Base-by-base conservation (phyloP, 1,139 yeast genomes). In the Saccharomyces pastorianus region DNA sequence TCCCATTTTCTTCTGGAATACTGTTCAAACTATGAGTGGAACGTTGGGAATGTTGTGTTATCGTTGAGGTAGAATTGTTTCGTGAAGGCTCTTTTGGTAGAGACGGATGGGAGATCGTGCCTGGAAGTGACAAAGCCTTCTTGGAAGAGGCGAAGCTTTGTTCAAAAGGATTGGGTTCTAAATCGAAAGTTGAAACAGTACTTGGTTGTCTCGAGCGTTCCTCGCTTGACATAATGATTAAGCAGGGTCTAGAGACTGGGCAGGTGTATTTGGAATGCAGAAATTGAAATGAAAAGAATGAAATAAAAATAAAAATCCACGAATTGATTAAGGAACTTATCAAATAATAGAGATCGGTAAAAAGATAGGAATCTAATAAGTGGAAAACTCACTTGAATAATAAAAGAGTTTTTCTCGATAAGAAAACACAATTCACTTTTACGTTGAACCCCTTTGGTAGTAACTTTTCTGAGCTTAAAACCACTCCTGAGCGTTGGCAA, bases 91-190 rank as follows among this genome's bases (percentile, higher is more conserved):
- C 20, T 29, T 44, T 34, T 52, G 54, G 41, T 23, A 28, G 32
- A 29, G 46, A 47, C 28, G 54, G 49, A 46, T 46, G 53, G 26
- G 49, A 17, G 29, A 51, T 49, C 38, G 51, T 20, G 25, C 44
- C 25, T 38, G 44, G 44, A 20, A 20, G 26, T 20, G 44, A n/a
- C 42, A 46, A 49, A 6, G 51, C 32, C 53, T 59, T 58, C 52
- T 84, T 38, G 74, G 73, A 64, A 8, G 69, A 64, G 34, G 96
- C 97, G 73, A 93, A 93, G 50, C 96, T 88, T 68, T 86, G 85
- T 71, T 93, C 99, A 66, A 93, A 93, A 2, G 98, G 99, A 66
- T 93, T 93, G 4, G 95, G 96, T 69, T 93, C 99, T 59, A 90
- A 74, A 59, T 86, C 95, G 66, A 88, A 82, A 47, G 76, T 64